Evolutionary conservation across 2,329 filamentous ascomycete species (phyloP).

Genomic region (Penicillium concentricum): DNA sequence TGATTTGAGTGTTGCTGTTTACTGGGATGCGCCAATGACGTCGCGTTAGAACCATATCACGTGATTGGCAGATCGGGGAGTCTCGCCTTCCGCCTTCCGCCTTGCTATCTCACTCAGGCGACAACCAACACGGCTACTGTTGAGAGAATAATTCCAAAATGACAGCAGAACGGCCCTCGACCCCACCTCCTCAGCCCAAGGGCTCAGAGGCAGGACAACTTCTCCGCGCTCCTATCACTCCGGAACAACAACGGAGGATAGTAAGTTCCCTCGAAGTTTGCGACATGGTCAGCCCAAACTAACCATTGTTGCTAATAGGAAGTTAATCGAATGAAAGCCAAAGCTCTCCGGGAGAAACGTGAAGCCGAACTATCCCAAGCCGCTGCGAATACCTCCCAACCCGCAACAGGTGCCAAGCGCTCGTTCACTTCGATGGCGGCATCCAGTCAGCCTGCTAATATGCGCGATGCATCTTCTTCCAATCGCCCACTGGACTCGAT

Average conservation of each 20-base stretch:
- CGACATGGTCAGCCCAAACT: background rate
- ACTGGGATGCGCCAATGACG: conserved; percentile 6
- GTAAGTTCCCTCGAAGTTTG: conserved; percentile 33
- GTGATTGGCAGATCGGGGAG: background rate
- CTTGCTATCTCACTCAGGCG: background rate
- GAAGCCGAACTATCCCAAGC: conserved; percentile 59
- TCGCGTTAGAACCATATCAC: background rate
- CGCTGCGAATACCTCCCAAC: conserved; percentile 36
- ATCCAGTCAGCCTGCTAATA: conserved; percentile 55
- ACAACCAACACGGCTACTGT: background rate
- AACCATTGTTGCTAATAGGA: conserved; percentile 56
- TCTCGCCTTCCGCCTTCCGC: conserved; percentile 1
- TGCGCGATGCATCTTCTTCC: conserved; percentile 63
- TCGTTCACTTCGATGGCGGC: conserved; percentile 62
- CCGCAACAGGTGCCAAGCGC: conserved; percentile 69
- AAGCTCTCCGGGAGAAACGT: conserved; percentile 74
- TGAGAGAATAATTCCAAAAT: conserved; percentile 6
- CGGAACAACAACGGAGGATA: conserved; percentile 61
- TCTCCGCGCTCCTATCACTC: conserved; percentile 53
- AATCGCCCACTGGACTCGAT: conserved; percentile 52
- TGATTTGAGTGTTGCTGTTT: background rate
- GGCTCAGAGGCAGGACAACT: conserved; percentile 39
- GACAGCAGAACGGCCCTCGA: conserved; percentile 16
- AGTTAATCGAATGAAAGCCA: conserved; percentile 82
- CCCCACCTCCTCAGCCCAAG: conserved; percentile 43